Conservation (phyloP, 208 protist genomes). For the Leishmania mexicana region DNA sequence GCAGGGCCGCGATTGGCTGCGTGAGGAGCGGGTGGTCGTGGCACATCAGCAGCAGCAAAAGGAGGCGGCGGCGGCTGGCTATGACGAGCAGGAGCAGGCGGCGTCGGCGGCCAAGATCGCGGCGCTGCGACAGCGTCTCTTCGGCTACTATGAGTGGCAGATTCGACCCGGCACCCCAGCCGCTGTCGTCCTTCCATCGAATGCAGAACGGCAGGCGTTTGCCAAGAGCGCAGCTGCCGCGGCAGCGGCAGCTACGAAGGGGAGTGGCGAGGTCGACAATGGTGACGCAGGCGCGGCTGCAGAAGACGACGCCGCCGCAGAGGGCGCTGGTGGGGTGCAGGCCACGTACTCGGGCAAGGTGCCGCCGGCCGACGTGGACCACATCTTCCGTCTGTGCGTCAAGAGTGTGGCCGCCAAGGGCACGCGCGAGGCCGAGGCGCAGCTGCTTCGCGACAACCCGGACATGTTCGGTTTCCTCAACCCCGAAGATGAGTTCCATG, state of each 20-base stretch:
- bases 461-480: constrained; percentile 84
- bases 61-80: not conserved
- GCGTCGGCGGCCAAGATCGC: constrained; percentile 14
- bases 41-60: constrained; percentile 11
- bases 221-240: constrained; percentile 18
- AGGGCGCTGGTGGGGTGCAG: constrained; percentile 7
- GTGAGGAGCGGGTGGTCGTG: constrained; percentile 57
- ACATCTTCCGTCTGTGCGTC: constrained; percentile 66
- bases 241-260: not conserved
- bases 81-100: not conserved
- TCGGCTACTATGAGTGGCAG: constrained; percentile 42
- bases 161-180: constrained; percentile 15
- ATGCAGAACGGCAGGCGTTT: constrained; percentile 11
- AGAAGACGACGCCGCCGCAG: constrained; percentile 6
- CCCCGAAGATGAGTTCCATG: constrained; percentile 85
- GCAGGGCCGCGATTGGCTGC: constrained; percentile 65
- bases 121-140: constrained; percentile 29
- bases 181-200: constrained; percentile 11
- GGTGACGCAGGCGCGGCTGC: not conserved
- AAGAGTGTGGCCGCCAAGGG: constrained; percentile 59
- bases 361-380: constrained; percentile 65
- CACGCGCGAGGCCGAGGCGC: constrained; percentile 71
- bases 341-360: constrained; percentile 68
- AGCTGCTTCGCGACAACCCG: constrained; percentile 73
- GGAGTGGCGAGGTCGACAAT: not conserved